Percentiles rank a stretch among this genome's conserved stretches.
phyloP scores from a whole-genome alignment of 805 yeast species.

The Saccharomycodes ludwigii region DNA sequence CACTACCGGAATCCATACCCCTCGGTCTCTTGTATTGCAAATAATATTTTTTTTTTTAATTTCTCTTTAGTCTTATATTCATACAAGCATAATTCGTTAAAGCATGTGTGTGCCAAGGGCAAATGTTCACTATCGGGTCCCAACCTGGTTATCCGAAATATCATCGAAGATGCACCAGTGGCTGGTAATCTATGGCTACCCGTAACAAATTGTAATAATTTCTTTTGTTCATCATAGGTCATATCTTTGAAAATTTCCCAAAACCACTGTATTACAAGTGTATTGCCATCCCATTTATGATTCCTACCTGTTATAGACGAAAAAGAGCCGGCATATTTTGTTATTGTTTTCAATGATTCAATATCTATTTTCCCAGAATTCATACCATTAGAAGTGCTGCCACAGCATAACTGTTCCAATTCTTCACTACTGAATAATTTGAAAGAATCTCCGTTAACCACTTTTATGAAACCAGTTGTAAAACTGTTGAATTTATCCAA shows the following conservation, averaged over 20 bases:
- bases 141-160: conserved; percentile 53
- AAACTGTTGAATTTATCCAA: conserved; percentile 44
- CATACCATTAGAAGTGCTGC: conserved; percentile 42
- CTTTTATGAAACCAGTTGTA: conserved; percentile 57
- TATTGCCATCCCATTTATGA: conserved; percentile 13
- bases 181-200: conserved; percentile 92
- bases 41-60: conserved; percentile 42
- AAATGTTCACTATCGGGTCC: conserved; percentile 36
- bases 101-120: conserved; percentile 90
- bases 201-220: conserved; percentile 64
- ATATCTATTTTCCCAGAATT: conserved; percentile 43
- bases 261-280: conserved; percentile 57
- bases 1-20: conserved; percentile 72
- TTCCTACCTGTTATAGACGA: conserved; percentile 26
- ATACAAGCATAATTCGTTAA: conserved; percentile 75
- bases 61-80: conserved; percentile 47
- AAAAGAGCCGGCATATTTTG: conserved; percentile 62
- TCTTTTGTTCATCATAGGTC: conserved; percentile 38
- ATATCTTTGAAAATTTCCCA: conserved; percentile 64
- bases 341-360: conserved; percentile 52
- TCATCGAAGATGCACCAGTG: conserved; percentile 70
- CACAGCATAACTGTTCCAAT: conserved; percentile 65
- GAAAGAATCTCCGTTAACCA: conserved; percentile 73
- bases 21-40: conserved; percentile 67
- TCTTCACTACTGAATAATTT: conserved; percentile 73